These are phyloP conservation scores for Ambrosia trifida DNA, from an alignment of 129 eudicot genomes.

Conservation along the genomic window DNA sequence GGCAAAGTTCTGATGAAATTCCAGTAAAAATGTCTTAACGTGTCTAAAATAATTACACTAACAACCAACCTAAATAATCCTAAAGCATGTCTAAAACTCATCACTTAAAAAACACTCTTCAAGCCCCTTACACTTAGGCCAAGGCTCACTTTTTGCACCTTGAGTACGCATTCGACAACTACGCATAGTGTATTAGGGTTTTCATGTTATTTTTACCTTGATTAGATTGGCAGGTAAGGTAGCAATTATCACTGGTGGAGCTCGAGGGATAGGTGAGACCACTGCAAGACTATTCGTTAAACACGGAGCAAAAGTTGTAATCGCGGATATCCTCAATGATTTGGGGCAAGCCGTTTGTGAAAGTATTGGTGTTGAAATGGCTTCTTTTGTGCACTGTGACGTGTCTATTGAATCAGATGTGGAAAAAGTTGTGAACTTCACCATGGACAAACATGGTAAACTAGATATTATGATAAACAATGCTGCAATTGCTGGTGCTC, in stretches of 20 bases:
- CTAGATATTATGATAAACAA: constrained; percentile 39
- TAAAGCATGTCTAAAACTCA: too few relatives aligned
- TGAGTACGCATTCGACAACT: too few relatives aligned
- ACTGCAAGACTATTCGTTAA: constrained; percentile 20
- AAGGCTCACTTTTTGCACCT: too few relatives aligned
- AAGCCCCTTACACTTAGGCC: too few relatives aligned
- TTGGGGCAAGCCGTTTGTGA: constrained; percentile 19
- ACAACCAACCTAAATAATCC: too few relatives aligned
- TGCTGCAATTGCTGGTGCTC: constrained; percentile 26
- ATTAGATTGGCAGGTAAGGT: constrained; percentile 31
- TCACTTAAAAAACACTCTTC: too few relatives aligned
- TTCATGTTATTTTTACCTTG: not conserved
- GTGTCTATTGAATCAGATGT: constrained; percentile 29
- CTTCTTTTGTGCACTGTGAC: constrained; percentile 31
- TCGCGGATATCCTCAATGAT: constrained; percentile 28
- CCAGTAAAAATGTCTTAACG: too few relatives aligned
- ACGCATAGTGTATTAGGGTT: too few relatives aligned
- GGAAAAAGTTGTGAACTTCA: constrained; percentile 11
- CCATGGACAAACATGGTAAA: constrained; percentile 25
- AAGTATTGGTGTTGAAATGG: constrained; percentile 20
- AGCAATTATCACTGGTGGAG: constrained; percentile 31
- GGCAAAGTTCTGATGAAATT: too few relatives aligned
- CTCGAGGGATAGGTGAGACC: constrained; percentile 26
- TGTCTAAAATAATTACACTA: too few relatives aligned
- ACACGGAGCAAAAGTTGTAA: constrained; percentile 33